Base-by-base conservation (phyloP, 2,329 filamentous ascomycete species). In the Paracamarosporium sp. region DNA sequence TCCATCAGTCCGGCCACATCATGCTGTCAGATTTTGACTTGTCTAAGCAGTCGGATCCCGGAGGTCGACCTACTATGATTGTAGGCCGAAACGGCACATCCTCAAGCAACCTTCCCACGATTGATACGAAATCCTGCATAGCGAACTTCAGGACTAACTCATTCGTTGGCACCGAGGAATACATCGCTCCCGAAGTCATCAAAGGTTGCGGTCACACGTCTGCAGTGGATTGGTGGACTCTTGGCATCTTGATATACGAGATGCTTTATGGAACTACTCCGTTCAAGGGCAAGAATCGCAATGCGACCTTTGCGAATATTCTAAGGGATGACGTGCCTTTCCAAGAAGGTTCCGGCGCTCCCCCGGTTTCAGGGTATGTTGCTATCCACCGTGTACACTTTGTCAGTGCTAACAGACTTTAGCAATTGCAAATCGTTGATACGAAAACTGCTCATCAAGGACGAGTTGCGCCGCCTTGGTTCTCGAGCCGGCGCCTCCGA, bases 1-100 rank as follows among this genome's bases (percentile, higher is more conserved):
- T 99, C 22, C 95, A 99, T 76, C 95, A 99, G 78, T 98, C 95
- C n/a, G 95, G 95, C 15, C 95, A 99, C 78, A 99, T 99, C 69
- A 99, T 99, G 95, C 86, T 99, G 76, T 98, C 95, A 60, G 95
- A 99, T 80, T 99, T 99, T 78, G 95, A 99, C 78, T 81, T 99
- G 61, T 97, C 93, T 9, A 99, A 99, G 79, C 95, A 99, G 79
- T 99, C 95, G 6, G 95, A 96, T 65, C 89, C 92, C 15, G 95
- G 93, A 72, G 95, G 95, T 80, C 94, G 94, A 73, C 95, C 95
- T 47, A 97, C 93, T 24, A 98, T 99, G 94, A 97, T 99, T 71
- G 85, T 97, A 60, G 92, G 91, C 66, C 81, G 83, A 43, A 93
- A 92, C 76, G 93, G 93, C 52, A 89, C 92, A 36, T 94, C 92